phyloP scores from a whole-genome alignment of 2,329 filamentous ascomycete species.

The Meredithiella fracta region DNA sequence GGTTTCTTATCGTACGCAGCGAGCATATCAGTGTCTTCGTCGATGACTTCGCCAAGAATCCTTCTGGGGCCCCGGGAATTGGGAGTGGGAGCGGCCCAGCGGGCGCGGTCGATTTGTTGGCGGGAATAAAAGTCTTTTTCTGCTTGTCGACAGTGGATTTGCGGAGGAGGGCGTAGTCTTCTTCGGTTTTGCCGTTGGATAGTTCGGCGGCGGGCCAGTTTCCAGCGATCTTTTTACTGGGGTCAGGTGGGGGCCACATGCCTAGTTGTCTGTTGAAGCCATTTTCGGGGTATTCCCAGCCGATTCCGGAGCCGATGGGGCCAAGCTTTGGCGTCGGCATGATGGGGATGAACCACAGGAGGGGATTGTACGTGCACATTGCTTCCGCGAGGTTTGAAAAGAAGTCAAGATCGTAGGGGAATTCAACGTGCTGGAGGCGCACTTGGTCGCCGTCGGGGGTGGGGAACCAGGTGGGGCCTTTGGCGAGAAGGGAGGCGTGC shows the following conservation, averaged over 20 bases:
- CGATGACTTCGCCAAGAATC: constrained; percentile 27
- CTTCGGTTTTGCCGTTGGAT: constrained; percentile 20
- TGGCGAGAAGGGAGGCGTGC: constrained; percentile 39
- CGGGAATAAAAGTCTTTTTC: constrained; percentile 33
- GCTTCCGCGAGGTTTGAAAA: constrained; percentile 57
- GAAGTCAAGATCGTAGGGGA: constrained; percentile 66
- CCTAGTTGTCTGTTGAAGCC: constrained; percentile 51
- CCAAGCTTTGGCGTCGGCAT: constrained; percentile 32
- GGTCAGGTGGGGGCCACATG: constrained; percentile 48
- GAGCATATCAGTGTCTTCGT: constrained; percentile 29
- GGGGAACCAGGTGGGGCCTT: constrained; percentile 28
- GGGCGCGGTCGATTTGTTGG: constrained; percentile 31
- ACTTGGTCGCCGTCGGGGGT: constrained; percentile 25
- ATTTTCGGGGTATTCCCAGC: constrained; percentile 57
- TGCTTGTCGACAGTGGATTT: constrained; percentile 26
- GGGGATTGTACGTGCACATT: constrained; percentile 51
- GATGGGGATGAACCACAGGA: constrained; percentile 56
- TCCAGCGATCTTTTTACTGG: constrained; percentile 38
- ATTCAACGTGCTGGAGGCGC: constrained; percentile 49
- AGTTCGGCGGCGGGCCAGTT: constrained; percentile 22
- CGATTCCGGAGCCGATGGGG: constrained; percentile 24
- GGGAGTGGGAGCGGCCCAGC: constrained; percentile 25
- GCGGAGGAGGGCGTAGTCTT: constrained; percentile 19
- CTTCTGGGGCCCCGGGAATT: constrained; percentile 33
- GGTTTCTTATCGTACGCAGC: constrained; percentile 33